Base-by-base conservation (phyloP, 495 filamentous ascomycete species). In the Podospora anserina region DNA sequence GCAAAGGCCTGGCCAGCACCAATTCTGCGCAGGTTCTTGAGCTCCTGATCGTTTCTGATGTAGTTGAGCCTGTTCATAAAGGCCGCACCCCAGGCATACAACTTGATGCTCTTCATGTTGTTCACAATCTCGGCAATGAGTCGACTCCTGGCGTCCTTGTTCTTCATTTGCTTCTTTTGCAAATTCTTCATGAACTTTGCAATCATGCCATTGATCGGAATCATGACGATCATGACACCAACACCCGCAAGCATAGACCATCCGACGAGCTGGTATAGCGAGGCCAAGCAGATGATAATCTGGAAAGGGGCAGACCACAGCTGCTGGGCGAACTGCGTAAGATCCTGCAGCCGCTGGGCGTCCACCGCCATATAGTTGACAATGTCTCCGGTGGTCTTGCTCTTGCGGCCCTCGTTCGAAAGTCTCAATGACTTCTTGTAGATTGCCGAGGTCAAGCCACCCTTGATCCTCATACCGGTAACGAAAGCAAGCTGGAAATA, bases 281-380 rank as follows among this genome's bases (percentile, higher is more conserved):
- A 97, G 13, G 92, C 70, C 93, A 99, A 95, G 80, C 96, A 98
- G 26, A 99, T 86, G 30, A 86, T 81, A 69, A 99, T 99, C 79
- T 99, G 96, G 79, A 97, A 96, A 4, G 96, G 96, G 2, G 96
- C 96, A 61, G 93, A 97, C 90, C 94, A 95, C 11, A 97, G 81
- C 79, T 97, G 94, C 73, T 94, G 93, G 44, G 92, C 94, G 75
- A 92, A 99, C 73, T 98, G 96, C 3, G 94, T 94, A 64, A 99
- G 81, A 80, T 99, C 96, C 71, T 97, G 91, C 55, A 99, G 84
- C 34, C 96, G 88, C 75, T 98, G 95, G 58, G 93, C 94, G 78
- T 99, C 96, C 23, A 98, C 94, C 27, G 96, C 95, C 92, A 98
- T 98, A 76, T 96, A 92, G 72, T 98, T 99, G 71, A 99, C 96